These are phyloP conservation scores for Penicillium paxilli DNA, from an alignment of 495 filamentous ascomycete genomes.

Conservation along the genomic window DNA sequence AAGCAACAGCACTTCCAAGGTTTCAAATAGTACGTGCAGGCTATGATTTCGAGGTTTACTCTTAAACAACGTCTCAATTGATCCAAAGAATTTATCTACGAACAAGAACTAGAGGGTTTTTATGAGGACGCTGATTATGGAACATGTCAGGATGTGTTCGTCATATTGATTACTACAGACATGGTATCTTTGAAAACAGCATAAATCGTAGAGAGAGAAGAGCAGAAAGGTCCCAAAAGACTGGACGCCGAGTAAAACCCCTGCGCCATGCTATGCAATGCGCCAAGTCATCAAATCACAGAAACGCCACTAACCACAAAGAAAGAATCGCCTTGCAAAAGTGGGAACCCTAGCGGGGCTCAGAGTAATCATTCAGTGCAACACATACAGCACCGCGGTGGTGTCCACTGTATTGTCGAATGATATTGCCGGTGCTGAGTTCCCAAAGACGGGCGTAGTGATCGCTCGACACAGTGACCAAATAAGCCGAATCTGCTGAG, in stretches of 20 bases:
- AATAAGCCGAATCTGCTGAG: constrained; percentile 91
- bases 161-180: background rate
- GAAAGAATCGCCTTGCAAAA: constrained; percentile 1
- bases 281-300: background rate
- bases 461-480: constrained; percentile 97
- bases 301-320: constrained; percentile 8
- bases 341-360: constrained; percentile 53
- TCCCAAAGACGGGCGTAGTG: constrained; percentile 99
- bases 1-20: no score
- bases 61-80: no score
- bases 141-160: background rate
- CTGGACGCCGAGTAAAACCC: background rate
- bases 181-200: background rate
- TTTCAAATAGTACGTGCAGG: no score
- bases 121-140: no score
- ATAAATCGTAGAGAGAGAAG: background rate
- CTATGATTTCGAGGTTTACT: no score
- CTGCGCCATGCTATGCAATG: background rate
- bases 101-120: no score
- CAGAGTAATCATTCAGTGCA: constrained; percentile 94
- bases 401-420: constrained; percentile 97
- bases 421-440: constrained; percentile 78
- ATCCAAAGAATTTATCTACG: no score
- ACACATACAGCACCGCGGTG: constrained; percentile 95
- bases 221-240: background rate